These are phyloP conservation scores for Speleostelium caveatum DNA, from an alignment of 78 protist species.

Conservation along the genomic window DNA sequence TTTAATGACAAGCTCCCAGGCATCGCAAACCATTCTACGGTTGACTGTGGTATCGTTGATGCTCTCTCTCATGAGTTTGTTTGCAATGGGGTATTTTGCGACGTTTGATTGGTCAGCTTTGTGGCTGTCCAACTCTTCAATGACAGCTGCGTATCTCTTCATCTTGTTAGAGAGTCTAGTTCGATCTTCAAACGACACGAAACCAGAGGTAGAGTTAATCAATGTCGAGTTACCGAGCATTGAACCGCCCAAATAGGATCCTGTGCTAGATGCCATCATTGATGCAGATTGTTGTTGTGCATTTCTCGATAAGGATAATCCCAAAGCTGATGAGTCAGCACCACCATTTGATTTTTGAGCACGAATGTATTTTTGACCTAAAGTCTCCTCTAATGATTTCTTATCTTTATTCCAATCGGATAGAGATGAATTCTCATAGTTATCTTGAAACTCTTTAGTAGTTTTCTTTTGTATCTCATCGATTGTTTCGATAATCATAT, in stretches of 20 bases:
- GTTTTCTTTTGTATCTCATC: conserved; percentile 53
- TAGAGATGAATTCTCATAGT: conserved; percentile 14
- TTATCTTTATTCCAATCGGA: conserved; percentile 57
- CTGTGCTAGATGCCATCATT: not conserved
- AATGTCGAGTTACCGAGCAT: not conserved
- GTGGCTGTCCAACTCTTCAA: conserved; percentile 19
- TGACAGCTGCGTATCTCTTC: conserved; percentile 44
- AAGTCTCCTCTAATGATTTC: conserved; percentile 38
- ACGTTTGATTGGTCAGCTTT: not conserved
- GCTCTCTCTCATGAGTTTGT: conserved; percentile 4
- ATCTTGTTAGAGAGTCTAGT: conserved; percentile 52
- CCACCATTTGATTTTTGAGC: not conserved
- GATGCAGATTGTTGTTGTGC: not conserved
- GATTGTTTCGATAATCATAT: conserved; percentile 34
- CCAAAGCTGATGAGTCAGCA: not conserved
- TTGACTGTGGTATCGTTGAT: not conserved
- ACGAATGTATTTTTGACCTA: conserved; percentile 47
- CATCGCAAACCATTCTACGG: conserved; percentile 1
- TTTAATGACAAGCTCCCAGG: conserved; percentile 9
- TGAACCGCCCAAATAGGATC: not conserved
- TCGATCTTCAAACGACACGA: not conserved
- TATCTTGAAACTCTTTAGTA: conserved; percentile 21
- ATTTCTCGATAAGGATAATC: not conserved
- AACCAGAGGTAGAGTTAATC: not conserved
- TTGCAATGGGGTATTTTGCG: conserved; percentile 2